Base-by-base conservation (phyloP, 2,329 filamentous ascomycete genomes). In the Penicillium oxalicum region DNA sequence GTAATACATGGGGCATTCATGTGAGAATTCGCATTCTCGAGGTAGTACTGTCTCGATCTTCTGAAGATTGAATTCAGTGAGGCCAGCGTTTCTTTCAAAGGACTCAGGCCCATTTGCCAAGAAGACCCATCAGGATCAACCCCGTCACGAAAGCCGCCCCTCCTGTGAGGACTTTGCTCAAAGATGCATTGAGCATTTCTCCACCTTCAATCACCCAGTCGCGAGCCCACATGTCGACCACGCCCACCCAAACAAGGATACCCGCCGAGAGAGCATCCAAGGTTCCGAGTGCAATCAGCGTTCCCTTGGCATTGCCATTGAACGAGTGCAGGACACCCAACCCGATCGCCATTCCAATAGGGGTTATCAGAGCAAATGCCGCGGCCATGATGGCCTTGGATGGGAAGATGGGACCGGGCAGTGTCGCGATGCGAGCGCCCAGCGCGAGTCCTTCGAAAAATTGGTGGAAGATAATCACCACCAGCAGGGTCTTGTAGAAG, bases 261-360 rank as follows among this genome's bases (percentile, higher is more conserved):
- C 87, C 87, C 0, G 87, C 85, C 0, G 82, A 87, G 8, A 90
- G 62, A 5, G 86, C 84, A 64, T 91, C 83, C 1, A 91, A 73
- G 0, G 85, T 88, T 0, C 86, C 87, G 33, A 90, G 81, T 2
- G 86, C 82, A 38, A 90, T 68, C 36, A 89, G 74, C 0, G 86
- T 90, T 1, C 75, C 74, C 3, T 75, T 77, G 56, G 87, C 79
- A 58, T 87, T 88, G 4, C 85, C 86, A 58, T 91, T 90, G 70
- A 89, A 90, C 7, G 74, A 65, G 34, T 83, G 70, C 27, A 90
- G 68, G 3, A 87, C 84, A 2, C 84, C 85, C 32, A 89, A 82
- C 0, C 87, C 87, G 51, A 91, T 89, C 0, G 82, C 85, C 86
- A 91, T 91, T 9, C 87, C 87, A 28, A 88, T 71, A 0, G 87